phyloP scores from a whole-genome alignment of 805 yeast species.

The Myxozyma mucilagina region DNA sequence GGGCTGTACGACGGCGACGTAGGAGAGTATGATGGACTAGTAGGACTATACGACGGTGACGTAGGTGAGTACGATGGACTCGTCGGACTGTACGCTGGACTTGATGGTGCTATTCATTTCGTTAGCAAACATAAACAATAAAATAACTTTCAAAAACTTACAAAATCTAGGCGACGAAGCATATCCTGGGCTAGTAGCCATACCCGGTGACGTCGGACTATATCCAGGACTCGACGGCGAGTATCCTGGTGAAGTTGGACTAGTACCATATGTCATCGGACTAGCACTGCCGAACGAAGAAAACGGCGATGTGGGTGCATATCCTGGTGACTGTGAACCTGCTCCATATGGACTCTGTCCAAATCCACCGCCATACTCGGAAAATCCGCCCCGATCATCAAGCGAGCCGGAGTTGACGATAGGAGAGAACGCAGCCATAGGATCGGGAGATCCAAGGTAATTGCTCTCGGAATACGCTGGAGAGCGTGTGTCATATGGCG shows the following conservation, averaged over 20 bases:
- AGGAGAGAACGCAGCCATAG: slow-evolving; percentile 81
- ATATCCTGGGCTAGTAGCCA: slow-evolving; percentile 72
- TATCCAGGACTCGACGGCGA: slow-evolving; percentile 73
- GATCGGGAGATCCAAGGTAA: slow-evolving; percentile 63
- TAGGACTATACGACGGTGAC: slow-evolving; percentile 76
- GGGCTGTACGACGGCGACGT: slow-evolving; percentile 63
- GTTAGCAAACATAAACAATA: not conserved
- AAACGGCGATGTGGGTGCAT: slow-evolving; percentile 73
- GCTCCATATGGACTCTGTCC: slow-evolving; percentile 57
- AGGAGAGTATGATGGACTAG: slow-evolving; percentile 83
- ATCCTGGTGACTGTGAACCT: slow-evolving; percentile 59
- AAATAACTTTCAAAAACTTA: not conserved
- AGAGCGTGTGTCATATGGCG: slow-evolving; percentile 77
- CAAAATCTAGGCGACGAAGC: slow-evolving; percentile 49
- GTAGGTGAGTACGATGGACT: slow-evolving; percentile 64
- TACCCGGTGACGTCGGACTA: slow-evolving; percentile 69
- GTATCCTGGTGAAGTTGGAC: slow-evolving; percentile 67
- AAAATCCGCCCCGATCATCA: slow-evolving; percentile 81
- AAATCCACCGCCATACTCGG: slow-evolving; percentile 79
- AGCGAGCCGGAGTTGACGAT: slow-evolving; percentile 80
- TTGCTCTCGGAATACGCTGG: slow-evolving; percentile 63
- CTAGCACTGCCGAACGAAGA: slow-evolving; percentile 70
- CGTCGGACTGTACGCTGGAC: slow-evolving; percentile 64
- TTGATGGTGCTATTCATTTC: slow-evolving; percentile 47
- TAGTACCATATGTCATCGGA: slow-evolving; percentile 45